A percentile compares a stretch with the other conserved stretches of the same genome.
phyloP scores from a whole-genome alignment of 2,329 filamentous ascomycete genomes.

The Alternaria infectoria region DNA sequence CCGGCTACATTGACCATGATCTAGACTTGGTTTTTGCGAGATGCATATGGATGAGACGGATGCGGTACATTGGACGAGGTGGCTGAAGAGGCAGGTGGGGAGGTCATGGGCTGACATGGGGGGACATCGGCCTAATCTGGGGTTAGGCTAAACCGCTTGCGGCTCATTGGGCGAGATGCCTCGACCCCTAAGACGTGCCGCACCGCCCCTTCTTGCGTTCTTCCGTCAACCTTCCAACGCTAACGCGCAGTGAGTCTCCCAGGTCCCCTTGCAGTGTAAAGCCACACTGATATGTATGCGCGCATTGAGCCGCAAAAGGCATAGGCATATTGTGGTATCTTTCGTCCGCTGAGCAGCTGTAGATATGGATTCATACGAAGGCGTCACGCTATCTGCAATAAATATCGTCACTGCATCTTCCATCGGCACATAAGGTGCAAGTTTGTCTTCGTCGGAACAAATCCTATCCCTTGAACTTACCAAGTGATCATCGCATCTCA shows the following conservation, averaged over 20 bases:
- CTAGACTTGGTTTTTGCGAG: neutral
- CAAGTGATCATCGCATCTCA: neutral
- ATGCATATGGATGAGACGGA: neutral
- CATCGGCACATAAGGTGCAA: neutral
- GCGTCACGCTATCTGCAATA: neutral
- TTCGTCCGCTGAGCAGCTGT: neutral
- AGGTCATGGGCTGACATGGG: neutral
- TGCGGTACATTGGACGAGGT: conserved; percentile 4
- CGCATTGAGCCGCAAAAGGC: conserved; percentile 10
- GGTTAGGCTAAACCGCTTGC: conserved; percentile 29
- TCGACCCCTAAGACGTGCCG: neutral
- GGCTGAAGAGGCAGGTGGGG: neutral
- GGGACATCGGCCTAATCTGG: neutral
- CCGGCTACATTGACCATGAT: conserved; percentile 42
- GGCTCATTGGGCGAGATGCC: conserved; percentile 31
- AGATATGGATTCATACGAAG: neutral
- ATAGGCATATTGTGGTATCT: neutral
- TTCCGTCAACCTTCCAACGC: neutral
- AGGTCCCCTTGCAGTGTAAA: neutral
- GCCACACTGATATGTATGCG: neutral
- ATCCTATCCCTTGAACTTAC: neutral
- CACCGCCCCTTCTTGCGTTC: neutral
- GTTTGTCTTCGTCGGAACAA: neutral
- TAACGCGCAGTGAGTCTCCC: neutral
- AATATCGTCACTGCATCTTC: neutral